Evolutionary conservation across 805 yeast species (phyloP).

Genomic region (Maudiozyma barnettii): DNA sequence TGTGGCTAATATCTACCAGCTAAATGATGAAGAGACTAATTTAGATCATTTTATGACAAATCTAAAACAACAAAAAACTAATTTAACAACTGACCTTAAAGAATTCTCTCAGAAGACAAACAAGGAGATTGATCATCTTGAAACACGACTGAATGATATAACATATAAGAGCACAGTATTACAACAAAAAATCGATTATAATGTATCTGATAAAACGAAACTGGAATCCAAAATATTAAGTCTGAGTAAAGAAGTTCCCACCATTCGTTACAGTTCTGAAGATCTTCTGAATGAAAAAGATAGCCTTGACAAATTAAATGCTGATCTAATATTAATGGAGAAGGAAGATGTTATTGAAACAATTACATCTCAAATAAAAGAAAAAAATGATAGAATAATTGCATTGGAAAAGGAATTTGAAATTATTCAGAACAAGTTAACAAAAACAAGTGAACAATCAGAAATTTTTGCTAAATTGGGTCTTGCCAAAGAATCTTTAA

Average conservation of each 20-base stretch:
- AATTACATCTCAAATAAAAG: conserved; percentile 30
- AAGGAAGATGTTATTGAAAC: conserved; percentile 20
- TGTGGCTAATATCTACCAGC: neutral
- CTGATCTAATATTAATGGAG: conserved; percentile 28
- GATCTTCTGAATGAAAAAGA: conserved; percentile 39
- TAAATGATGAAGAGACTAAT: neutral
- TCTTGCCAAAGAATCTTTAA: conserved; percentile 22
- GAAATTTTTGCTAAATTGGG: conserved; percentile 48
- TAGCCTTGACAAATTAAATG: conserved; percentile 33
- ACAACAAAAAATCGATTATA: conserved; percentile 33
- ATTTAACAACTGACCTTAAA: neutral
- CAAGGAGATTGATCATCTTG: neutral
- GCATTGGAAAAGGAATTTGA: conserved; percentile 41
- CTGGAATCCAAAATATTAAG: conserved; percentile 30
- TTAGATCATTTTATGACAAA: neutral
- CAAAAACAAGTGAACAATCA: conserved; percentile 45
- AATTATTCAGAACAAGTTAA: conserved; percentile 39
- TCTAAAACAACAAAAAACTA: neutral
- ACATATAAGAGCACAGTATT: conserved; percentile 23
- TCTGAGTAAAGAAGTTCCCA: conserved; percentile 33
- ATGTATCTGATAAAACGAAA: conserved; percentile 36
- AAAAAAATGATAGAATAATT: conserved; percentile 31
- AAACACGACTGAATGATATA: conserved; percentile 7
- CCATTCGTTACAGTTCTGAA: conserved; percentile 35
- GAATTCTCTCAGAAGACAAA: neutral